Conservation (phyloP, 768 basidiomycete species). For the Lentinula edodes region DNA sequence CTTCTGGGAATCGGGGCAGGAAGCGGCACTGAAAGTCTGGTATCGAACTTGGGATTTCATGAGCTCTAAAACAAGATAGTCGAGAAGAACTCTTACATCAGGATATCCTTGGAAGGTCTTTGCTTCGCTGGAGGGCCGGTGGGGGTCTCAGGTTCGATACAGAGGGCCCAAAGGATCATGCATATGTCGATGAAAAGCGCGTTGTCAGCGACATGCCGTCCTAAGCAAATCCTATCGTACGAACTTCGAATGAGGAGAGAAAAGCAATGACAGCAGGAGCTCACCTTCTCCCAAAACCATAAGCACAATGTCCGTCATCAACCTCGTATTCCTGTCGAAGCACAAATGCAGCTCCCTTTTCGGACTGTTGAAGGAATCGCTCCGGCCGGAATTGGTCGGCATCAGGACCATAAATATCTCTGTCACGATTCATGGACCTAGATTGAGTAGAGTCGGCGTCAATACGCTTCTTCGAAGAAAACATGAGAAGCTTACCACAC, state of each 20-base stretch:
- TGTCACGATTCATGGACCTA: neutral
- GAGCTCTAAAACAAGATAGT: neutral
- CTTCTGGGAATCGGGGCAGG: neutral
- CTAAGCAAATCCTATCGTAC: neutral
- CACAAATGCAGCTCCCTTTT: neutral
- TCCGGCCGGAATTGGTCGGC: neutral
- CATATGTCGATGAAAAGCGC: conserved; percentile 1
- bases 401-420: neutral
- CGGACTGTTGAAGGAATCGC: neutral
- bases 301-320: neutral
- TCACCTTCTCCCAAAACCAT: conserved; percentile 3
- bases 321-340: neutral
- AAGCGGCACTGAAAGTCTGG: neutral
- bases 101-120: neutral
- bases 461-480: too few species aligned
- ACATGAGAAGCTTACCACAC: neutral
- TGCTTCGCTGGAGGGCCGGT: neutral
- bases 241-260: too few species aligned
- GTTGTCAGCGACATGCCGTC: conserved; percentile 3
- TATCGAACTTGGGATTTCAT: neutral
- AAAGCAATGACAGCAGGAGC: neutral
- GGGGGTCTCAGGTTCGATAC: neutral
- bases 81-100: neutral
- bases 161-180: neutral
- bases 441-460: neutral